These are phyloP conservation scores for Conticribra guillardii DNA, from an alignment of 108 stramenopile genomes.

Conservation along the genomic window DNA sequence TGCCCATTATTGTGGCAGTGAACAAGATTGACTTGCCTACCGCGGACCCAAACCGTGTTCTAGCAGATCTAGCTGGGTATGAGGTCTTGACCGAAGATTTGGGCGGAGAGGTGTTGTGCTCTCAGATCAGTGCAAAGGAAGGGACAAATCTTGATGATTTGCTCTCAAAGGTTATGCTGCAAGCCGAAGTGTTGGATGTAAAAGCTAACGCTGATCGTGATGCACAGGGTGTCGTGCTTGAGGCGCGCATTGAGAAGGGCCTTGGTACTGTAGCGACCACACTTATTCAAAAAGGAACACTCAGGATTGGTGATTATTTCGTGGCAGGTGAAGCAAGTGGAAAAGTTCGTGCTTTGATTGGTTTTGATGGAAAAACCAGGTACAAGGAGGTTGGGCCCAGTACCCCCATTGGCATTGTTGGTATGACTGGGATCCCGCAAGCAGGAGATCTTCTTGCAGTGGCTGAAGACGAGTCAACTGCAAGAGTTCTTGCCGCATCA, in stretches of 20 bases:
- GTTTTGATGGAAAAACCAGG: conserved; percentile 79
- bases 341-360: conserved; percentile 85
- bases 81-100: conserved; percentile 93
- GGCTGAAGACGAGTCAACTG: conserved; percentile 79
- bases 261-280: conserved; percentile 94
- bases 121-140: conserved; percentile 92
- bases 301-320: conserved; percentile 91
- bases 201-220: conserved; percentile 87
- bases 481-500: conserved; percentile 76
- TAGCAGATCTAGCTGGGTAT: conserved; percentile 90
- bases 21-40: conserved; percentile 96
- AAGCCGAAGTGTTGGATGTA: conserved; percentile 94
- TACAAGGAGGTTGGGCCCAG: conserved; percentile 91
- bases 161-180: conserved; percentile 91
- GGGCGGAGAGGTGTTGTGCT: conserved; percentile 92
- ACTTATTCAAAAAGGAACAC: conserved; percentile 95
- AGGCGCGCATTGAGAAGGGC: conserved; percentile 91
- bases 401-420: conserved; percentile 85
- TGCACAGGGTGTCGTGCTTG: conserved; percentile 94
- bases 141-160: conserved; percentile 94
- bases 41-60: conserved; percentile 81
- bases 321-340: conserved; percentile 93
- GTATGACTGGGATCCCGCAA: conserved; percentile 84
- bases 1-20: conserved; percentile 96
- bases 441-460: conserved; percentile 92